These are phyloP conservation scores for Diutina pseudorugosa DNA, from an alignment of 1,139 yeast species.

Conservation along the genomic window DNA sequence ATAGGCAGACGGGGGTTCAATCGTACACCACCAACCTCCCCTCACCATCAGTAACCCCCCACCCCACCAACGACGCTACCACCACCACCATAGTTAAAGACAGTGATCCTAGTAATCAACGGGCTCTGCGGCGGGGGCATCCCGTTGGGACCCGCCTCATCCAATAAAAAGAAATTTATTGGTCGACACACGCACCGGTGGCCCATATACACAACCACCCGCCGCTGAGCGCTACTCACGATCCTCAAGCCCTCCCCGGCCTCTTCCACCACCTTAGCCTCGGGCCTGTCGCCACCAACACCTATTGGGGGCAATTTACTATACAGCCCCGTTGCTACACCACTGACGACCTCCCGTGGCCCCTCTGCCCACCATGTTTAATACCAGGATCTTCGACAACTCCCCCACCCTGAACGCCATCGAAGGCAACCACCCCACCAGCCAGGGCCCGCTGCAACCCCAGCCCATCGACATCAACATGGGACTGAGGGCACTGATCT, in stretches of 20 bases:
- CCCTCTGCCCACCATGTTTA: background rate
- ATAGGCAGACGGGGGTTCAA: background rate
- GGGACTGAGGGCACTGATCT: slow-evolving; percentile 28
- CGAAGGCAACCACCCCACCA: background rate
- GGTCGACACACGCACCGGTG: background rate
- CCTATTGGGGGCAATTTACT: background rate
- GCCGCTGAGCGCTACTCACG: background rate
- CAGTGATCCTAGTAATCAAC: background rate
- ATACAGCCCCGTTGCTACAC: background rate
- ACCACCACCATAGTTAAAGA: no score
- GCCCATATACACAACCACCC: background rate
- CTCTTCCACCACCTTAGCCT: background rate
- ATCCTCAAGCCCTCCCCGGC: background rate
- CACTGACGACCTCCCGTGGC: background rate
- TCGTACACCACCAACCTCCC: background rate
- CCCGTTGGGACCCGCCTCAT: background rate
- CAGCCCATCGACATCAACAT: slow-evolving; percentile 39
- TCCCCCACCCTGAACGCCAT: slow-evolving; percentile 1
- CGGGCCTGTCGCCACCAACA: background rate
- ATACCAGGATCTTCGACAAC: slow-evolving; percentile 1
- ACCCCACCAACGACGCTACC: no score
- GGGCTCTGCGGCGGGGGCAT: background rate
- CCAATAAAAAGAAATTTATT: background rate
- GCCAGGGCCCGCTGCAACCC: slow-evolving; percentile 11
- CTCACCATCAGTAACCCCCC: no score